These are phyloP conservation scores for Camelina hispida DNA, from an alignment of 345 rosid species.

Conservation along the genomic window DNA sequence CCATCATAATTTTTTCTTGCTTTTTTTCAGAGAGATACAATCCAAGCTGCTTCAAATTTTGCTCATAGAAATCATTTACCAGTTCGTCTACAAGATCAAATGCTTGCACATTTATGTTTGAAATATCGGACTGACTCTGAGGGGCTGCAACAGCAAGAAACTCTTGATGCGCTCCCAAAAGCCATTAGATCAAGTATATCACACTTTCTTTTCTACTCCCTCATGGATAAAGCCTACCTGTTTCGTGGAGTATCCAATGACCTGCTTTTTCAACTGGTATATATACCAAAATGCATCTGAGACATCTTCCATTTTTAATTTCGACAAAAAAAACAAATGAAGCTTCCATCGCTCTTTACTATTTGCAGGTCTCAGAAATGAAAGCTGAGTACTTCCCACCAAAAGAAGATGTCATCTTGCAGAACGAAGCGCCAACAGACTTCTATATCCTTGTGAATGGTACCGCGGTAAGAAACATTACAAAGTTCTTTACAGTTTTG, in stretches of 20 bases:
- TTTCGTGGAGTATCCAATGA: constrained; percentile 76
- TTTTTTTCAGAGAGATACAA: constrained; percentile 62
- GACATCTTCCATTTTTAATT: background rate
- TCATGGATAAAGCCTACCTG: constrained; percentile 66
- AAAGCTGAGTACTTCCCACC: constrained; percentile 89
- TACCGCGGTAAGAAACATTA: constrained; percentile 58
- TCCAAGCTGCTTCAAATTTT: constrained; percentile 77
- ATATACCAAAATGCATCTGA: constrained; percentile 37
- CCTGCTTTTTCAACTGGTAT: constrained; percentile 79
- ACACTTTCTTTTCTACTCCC: constrained; percentile 71
- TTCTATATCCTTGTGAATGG: constrained; percentile 76
- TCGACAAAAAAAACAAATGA: background rate
- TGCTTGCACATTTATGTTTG: constrained; percentile 77
- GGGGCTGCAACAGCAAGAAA: constrained; percentile 78
- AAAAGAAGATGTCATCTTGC: constrained; percentile 82
- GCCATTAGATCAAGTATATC: constrained; percentile 77
- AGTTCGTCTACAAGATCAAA: constrained; percentile 69
- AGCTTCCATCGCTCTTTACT: background rate
- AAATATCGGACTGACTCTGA: constrained; percentile 76
- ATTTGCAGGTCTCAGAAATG: constrained; percentile 75
- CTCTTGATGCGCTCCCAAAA: constrained; percentile 80
- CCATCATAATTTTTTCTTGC: background rate
- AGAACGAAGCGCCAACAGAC: constrained; percentile 86
- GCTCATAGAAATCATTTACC: constrained; percentile 68
- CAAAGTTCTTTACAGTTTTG: background rate